Evolutionary conservation across 1,284 basidiomycete genomes (phyloP), one percentile per base, ranked within the genome.

Genomic region (Malassezia sympodialis): DNA sequence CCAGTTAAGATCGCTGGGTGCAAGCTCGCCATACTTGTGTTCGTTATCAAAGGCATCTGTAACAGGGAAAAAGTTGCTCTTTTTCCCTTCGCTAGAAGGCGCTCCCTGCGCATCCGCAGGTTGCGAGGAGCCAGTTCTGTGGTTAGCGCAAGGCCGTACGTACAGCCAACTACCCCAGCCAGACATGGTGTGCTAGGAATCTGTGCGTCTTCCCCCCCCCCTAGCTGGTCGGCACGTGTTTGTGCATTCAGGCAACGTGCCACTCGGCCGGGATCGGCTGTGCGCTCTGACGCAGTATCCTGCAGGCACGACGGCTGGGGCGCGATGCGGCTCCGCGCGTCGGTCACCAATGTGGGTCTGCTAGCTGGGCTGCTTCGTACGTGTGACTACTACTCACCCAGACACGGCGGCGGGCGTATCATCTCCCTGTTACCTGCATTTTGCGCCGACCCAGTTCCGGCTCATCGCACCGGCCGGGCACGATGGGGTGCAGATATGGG

Each of bases 1-100:
- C 90, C 90, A 96, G 68, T 87, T 83, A 37, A 82, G 81, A 73
- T 91, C 89, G 64, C 80, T 81, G 17, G 80, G 77, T 24, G 61
- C 49, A 24, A 90, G 82, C 63, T 83, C 81, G 23, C 86, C 86
- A 64, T 81, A 83, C 46, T 86, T 75, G 58, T 86, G 26, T 24
- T 61, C 56, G 54, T 71, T 69, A 3, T 64, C 21, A 50, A 60
- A 58, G 1, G 59, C 41, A 58, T 72, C 68, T 35, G 66, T 67
- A 41, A 73, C 65, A 41, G 71, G 65, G 21, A 61, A 57, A 53
- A 73, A 72, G 58, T 73, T 73, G 52, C 58, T 61, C 34, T 49
- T 49, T 26, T 17, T 44, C 17, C 17, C 43, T 10, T 44, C 43
- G 21, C 56, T 59, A 23, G 56, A 48, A 12, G 62, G 61, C n/a